Evolutionary conservation across 2,329 filamentous ascomycete genomes (phyloP).

Genomic region (Colletotrichum chlorophyti): DNA sequence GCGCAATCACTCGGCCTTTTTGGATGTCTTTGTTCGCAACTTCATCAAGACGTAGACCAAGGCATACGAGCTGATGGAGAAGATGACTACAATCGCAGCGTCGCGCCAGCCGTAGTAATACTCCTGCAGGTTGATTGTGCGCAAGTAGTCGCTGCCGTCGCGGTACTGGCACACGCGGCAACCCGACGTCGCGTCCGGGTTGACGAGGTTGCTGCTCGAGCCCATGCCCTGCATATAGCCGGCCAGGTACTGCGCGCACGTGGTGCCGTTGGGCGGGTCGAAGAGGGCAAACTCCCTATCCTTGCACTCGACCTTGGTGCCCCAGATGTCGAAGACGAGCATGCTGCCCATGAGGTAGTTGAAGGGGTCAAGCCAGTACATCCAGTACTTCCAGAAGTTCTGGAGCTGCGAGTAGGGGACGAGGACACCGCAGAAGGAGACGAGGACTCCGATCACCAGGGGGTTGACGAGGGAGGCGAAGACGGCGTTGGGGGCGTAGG

Average conservation of each 20-base stretch:
- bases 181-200: constrained; percentile 60
- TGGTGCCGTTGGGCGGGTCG: constrained; percentile 55
- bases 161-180: constrained; percentile 70
- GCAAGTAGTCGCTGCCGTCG: constrained; percentile 64
- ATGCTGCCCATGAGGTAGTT: constrained; percentile 66
- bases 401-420: constrained; percentile 70
- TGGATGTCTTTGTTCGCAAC: constrained; percentile 54
- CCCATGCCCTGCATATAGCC: constrained; percentile 58
- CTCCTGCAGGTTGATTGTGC: constrained; percentile 63
- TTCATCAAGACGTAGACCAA: constrained; percentile 55
- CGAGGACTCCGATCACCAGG: constrained; percentile 61
- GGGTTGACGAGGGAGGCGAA: constrained; percentile 66
- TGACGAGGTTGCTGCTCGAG: constrained; percentile 57
- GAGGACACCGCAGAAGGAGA: constrained; percentile 78
- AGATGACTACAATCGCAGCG: constrained; percentile 64
- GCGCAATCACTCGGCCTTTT: constrained; percentile 49
- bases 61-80: constrained; percentile 60
- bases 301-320: constrained; percentile 51
- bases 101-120: constrained; percentile 73
- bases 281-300: constrained; percentile 58
- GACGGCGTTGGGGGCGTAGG: constrained; percentile 66
- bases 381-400: constrained; percentile 71
- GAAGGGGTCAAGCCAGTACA: constrained; percentile 55
- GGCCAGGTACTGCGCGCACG: constrained; percentile 64
- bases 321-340: constrained; percentile 59